Evolutionary conservation across 78 protist species (phyloP).

Genomic region (Dictyostelium capitatum): DNA sequence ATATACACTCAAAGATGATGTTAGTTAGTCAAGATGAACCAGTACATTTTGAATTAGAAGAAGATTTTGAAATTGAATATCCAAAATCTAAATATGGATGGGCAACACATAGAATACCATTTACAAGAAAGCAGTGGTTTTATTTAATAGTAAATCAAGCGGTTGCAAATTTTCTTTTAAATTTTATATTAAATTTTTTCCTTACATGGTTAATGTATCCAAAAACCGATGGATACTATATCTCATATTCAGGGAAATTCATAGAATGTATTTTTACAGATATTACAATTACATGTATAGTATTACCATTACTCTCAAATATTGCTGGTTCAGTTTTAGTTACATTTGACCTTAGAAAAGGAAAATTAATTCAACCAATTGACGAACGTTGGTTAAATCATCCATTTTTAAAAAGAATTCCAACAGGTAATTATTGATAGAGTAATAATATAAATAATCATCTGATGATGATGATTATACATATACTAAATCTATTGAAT

Average conservation of each 20-base stretch:
- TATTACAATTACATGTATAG: slow-evolving; percentile 33
- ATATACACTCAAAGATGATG: slow-evolving; percentile 9
- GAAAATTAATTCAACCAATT: slow-evolving; percentile 47
- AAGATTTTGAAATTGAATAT: slow-evolving; percentile 57
- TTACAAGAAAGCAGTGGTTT: slow-evolving; percentile 44
- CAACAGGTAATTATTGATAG: slow-evolving; percentile 67
- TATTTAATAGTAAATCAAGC: slow-evolving; percentile 45
- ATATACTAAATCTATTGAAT: no score
- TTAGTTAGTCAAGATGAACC: slow-evolving; percentile 27
- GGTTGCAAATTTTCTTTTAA: background rate
- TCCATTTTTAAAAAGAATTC: slow-evolving; percentile 31
- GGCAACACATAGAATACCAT: slow-evolving; percentile 57
- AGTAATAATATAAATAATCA: background rate
- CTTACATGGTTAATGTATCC: slow-evolving; percentile 48
- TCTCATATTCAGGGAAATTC: slow-evolving; percentile 10
- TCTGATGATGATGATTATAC: background rate
- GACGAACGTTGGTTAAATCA: slow-evolving; percentile 62
- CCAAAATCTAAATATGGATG: slow-evolving; percentile 65
- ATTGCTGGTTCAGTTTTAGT: slow-evolving; percentile 12
- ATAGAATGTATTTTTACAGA: slow-evolving; percentile 59
- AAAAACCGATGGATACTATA: background rate
- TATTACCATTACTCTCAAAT: background rate
- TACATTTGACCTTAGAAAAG: slow-evolving; percentile 57
- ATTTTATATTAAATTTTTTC: slow-evolving; percentile 61
- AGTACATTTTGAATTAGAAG: slow-evolving; percentile 45